Evolutionary conservation across 257 asterid genomes (phyloP), one percentile per base, ranked within the genome.

Genomic region (Ligustrum vulgare): DNA sequence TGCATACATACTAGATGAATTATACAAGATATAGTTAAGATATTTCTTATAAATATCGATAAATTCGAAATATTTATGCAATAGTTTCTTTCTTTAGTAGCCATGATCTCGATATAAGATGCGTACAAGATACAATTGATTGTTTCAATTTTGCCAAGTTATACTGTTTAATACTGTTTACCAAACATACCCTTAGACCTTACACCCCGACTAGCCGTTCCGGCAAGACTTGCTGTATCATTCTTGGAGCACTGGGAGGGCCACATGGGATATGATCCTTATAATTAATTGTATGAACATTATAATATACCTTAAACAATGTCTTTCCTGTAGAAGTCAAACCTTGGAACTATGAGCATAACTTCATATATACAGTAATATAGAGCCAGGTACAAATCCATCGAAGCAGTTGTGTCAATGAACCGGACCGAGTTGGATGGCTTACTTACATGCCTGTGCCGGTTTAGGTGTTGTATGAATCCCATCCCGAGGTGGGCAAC

Each of bases 311-410:
- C 32, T 6, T 15, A 73, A 63, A 63, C 36, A 51, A 16, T 70
- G 49, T 80, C 51, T 72, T 72, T 13, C n/a, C n/a, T n/a, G n/a
- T 69, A 74, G 67, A 70, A 65, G 79, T 79, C 85, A 81, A 78
- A 73, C 58, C 67, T n/a, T 63, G 36, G 77, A 71, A 51, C 58
- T 73, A 74, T 71, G 68, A 58, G 51, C 51, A 65, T 79, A 54
- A 54, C 28, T 54, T 54, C 28, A 28, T 54, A 54, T n/a, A 54
- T 1, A 47, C 58, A 16, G 58, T 47, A 47, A 47, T 12, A 51
- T 2, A 51, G 62, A 51, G 3, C 9, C 6, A 23, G 23, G 5
- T 18, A 67, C 2, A 0, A 67, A 67, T 28, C 43, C 25, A 33
- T 31, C 39, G 25, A 13, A 66, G 45, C 31, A 33, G n/a, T n/a